Percentiles rank a stretch among this genome's conserved stretches.
Conservation (phyloP, 176 grass and related monocot species). For the Phragmites australis region DNA sequence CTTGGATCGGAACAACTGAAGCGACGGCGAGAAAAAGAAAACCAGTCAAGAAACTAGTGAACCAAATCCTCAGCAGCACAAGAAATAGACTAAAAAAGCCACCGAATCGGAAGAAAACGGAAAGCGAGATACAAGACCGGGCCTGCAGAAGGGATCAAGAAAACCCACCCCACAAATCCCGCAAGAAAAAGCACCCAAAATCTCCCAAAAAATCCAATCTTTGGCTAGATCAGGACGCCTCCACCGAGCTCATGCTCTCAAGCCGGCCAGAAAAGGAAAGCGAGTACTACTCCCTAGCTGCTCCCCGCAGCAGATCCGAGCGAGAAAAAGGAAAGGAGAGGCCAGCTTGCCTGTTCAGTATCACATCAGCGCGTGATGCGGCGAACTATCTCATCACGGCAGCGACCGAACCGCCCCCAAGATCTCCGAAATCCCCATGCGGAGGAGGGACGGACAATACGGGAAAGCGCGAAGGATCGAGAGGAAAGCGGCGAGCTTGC, state of each 20-base stretch:
- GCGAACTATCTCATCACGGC: constrained; percentile 47
- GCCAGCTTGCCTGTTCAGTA: constrained; percentile 30
- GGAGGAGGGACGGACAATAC: constrained; percentile 6
- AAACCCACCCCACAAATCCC: constrained; percentile 14
- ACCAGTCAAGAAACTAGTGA: constrained; percentile 52
- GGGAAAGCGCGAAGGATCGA: not conserved
- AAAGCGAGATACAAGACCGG: not conserved
- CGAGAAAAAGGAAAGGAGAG: not conserved
- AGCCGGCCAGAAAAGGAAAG: constrained; percentile 24
- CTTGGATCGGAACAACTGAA: constrained; percentile 48
- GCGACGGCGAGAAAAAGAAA: not conserved
- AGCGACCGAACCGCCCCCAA: constrained; percentile 28
- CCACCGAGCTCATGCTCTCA: not conserved
- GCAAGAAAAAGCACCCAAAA: not conserved
- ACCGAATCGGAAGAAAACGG: constrained; percentile 24
- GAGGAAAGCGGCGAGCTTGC: not conserved
- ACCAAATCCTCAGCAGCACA: constrained; percentile 22
- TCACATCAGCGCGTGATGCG: constrained; percentile 36
- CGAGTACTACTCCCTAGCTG: not conserved
- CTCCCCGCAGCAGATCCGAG: constrained; percentile 33
- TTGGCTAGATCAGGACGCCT: constrained; percentile 21
- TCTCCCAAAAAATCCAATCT: constrained; percentile 20
- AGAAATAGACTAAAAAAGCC: constrained; percentile 42
- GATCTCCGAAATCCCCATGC: constrained; percentile 38
- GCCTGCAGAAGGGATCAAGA: constrained; percentile 9